Evolutionary conservation across 305 asterid species (phyloP), one percentile per base, ranked within the genome.

Genomic region (Fraxinus angustifolia): DNA sequence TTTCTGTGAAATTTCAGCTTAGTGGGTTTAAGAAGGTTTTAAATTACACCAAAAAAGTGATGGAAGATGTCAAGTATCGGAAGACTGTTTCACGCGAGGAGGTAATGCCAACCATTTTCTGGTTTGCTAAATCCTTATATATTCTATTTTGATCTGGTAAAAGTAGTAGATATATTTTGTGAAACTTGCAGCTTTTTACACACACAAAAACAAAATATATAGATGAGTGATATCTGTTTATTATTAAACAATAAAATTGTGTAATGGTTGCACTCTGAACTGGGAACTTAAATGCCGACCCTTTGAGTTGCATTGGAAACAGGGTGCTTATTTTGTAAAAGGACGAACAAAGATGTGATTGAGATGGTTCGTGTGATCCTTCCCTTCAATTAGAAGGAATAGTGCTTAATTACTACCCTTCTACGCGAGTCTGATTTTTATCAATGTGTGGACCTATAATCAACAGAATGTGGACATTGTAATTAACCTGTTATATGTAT

Each of bases 1-100:
- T 68, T 80, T 71, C 77, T 53, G 82, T 90, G 79, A 79, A 86
- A 88, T 85, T 88, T 86, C 97, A 97, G 99, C 98, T 94, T 83
- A 97, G 98, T 90, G 99, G 99, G 79, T 97, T 92, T 88, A 97
- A 97, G 91, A 97, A 97, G 96, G 99, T 97, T 81, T 81, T 97
- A 88, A 97, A 97, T 88, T 97, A 93, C 87, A 90, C 95, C 80
- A 94, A 94, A 87, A 96, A 88, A 82, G 98, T 94, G 81, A 90
- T 82, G 88, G 98, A 92, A 84, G 99, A 97, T 85, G 94, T 94
- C 80, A 92, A 84, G 87, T 91, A 93, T 85, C 93, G 99, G 84
- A 93, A 87, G 90, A 81, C 89, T 85, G 92, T 94, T 38, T 91
- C 98, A 38, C 98, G 97, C 1, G 99, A 97, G 91, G 99, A 97